Evolutionary conservation across 495 filamentous ascomycete species (phyloP).

Genomic region (Opeltia flavorubescens): DNA sequence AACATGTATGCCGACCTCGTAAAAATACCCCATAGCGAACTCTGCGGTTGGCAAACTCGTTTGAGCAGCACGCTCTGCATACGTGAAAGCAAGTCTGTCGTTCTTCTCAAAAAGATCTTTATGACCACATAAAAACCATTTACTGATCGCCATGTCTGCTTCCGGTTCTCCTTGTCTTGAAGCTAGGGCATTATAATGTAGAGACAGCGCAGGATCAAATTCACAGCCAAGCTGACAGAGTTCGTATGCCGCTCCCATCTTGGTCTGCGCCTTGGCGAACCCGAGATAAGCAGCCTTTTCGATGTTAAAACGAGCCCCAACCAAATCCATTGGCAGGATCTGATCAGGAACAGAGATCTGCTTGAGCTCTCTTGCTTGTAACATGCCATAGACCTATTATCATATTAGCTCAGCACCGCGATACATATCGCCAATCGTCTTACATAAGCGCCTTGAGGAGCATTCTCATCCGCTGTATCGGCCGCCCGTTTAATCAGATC

Average conservation of each 20-base stretch:
- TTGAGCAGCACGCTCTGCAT: conserved; percentile 73
- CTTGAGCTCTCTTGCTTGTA: conserved; percentile 76
- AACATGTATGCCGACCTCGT: conserved; percentile 88
- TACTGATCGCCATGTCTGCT: conserved; percentile 91
- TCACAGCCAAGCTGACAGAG: conserved; percentile 86
- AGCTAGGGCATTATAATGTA: conserved; percentile 93
- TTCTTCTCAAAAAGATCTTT: conserved; percentile 88
- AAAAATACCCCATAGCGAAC: conserved; percentile 95
- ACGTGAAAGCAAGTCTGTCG: conserved; percentile 80
- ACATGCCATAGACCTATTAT: conserved; percentile 77
- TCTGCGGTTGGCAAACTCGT: conserved; percentile 77
- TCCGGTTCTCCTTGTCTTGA: conserved; percentile 80
- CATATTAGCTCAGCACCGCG: conserved; percentile 9
- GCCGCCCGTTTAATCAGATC: conserved; percentile 72
- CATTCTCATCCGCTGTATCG: conserved; percentile 87
- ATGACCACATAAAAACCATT: conserved; percentile 95
- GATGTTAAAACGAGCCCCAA: conserved; percentile 69
- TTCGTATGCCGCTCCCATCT: conserved; percentile 95
- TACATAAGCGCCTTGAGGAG: conserved; percentile 88
- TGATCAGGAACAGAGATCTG: conserved; percentile 70
- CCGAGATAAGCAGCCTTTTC: conserved; percentile 95
- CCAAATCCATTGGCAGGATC: conserved; percentile 58
- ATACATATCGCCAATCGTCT: conserved; percentile 13
- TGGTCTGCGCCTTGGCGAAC: conserved; percentile 92
- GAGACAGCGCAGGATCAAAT: conserved; percentile 78